Base-by-base conservation (phyloP, 2,329 filamentous ascomycete genomes). In the Pezicula radicicola region DNA sequence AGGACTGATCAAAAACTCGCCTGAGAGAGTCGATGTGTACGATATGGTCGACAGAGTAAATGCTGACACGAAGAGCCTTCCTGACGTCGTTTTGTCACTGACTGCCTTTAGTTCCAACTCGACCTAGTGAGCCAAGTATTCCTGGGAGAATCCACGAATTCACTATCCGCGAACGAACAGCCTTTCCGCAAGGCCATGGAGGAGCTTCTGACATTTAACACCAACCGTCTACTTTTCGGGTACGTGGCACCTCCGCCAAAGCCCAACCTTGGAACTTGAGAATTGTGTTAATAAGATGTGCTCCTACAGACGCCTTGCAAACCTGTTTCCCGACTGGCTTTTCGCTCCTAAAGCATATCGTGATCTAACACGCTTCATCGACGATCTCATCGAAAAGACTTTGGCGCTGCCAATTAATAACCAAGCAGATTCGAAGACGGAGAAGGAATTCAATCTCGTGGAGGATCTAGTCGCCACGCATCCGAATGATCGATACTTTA, bases 241-340 rank as follows among this genome's bases (percentile, higher is more conserved):
- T 50, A 39, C 28, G 48, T 21, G 7, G 18, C 12, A n/a, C 27
- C 30, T 28, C 21, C 36, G 41, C 35, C 43, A 40, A 40, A 40
- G 13, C 37, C 70, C 39, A 83, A 83, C 63, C 66, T 67, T 15
- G 76, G 79, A 46, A 37, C 35, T 37, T 37, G 35, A 37, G 35
- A 37, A 37, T 37, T 37, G 35, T 37, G 35, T 37, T 37, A 37
- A 37, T 37, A 37, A 37, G 35, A 37, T 37, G 35, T 37, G 35
- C 35, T 37, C 35, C 35, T 37, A 37, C 35, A 37, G 35, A 37
- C 35, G 35, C 35, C 35, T 37, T 37, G 35, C 35, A 37, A 37
- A 37, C 10, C n/a, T 37, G 35, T 37, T 37, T 37, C 35, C 35
- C 35, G 35, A 37, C 35, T 37, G 35, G 35, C 35, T 37, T 37